Evolutionary conservation across 2,329 filamentous ascomycete species (phyloP), one percentile per base, ranked within the genome.

Genomic region (Nakataea oryzae): DNA sequence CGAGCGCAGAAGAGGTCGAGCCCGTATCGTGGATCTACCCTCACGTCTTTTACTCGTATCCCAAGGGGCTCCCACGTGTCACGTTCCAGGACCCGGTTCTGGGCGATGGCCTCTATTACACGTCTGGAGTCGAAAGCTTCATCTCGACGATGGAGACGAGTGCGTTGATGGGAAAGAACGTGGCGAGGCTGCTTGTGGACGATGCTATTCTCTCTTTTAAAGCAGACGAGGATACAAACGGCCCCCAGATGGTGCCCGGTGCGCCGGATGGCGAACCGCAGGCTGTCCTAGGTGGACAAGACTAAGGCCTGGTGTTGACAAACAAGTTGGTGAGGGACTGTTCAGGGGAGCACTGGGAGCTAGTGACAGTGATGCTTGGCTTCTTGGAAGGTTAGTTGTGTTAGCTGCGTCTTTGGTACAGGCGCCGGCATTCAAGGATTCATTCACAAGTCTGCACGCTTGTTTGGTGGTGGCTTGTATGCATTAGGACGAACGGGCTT

Each of bases 131-230:
- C 56, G 93, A 97, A 75, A 88, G 88, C 67, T 97, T 99, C 72
- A 96, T 97, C 67, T 95, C 89, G 12, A 96, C 92, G 0, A 97
- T 99, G 95, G 95, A 99, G 79, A 97, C 95, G 8, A 96, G 87
- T 72, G 89, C 91, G 1, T 74, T 97, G 67, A 95, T 95, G 86
- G 95, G 95, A 0, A 91, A 84, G 82, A 95, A 95, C 70, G 86
- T 95, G 26, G 91, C 90, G 11, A 81, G 80, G 65, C 75, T 95
- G 61, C 79, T 93, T 57, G 79, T 86, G 0, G 84, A 93, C 68
- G 83, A 83, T 28, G 41, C 17, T 1, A 14, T 41, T 32, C 47
- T 63, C 63, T 27, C 54, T 24, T 56, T 56, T 13, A 28, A 28
- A 13, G 17, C 54, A 2, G 34, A 66, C 62, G 60, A 65, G 61